Base-by-base conservation (phyloP, 306 rosid genomes). In the Psophocarpus tetragonolobus region DNA sequence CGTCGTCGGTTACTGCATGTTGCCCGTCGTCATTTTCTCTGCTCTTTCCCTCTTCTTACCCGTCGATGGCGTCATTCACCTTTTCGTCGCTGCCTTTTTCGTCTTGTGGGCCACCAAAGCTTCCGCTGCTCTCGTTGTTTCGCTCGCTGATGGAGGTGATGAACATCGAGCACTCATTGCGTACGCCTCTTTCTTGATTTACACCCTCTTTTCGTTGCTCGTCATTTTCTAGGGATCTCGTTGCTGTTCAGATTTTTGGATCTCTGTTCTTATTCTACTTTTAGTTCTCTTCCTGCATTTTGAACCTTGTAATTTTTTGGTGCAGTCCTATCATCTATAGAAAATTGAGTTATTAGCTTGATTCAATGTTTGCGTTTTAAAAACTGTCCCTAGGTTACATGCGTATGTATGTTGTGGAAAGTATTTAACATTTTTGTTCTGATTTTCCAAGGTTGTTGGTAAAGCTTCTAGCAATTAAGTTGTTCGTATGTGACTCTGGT, bases 111-210 rank as follows among this genome's bases (percentile, higher is more conserved):
- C 98, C 8, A 90, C 97, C 15, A 88, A 94, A 86, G 94, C 86
- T 72, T 90, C 93, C 20, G 85, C 99, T 13, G 91, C 86, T 3
- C 97, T 92, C 10, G 86, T 91, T 76, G 93, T 89, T 7, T 87
- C 90, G 23, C 93, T 96, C 6, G 93, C 94, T 0, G 99, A 96
- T 58, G 98, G 99, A 0, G 98, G 93, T 2, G 97, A 96, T 8
- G 98, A 91, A 83, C 99, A 96, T 75, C 94, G 94, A 0, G 98
- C 93, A 10, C 78, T 96, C 85, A 87, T 96, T 63, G 94, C 99
- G 88, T 96, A 96, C 78, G 94, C 94, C 0, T 89, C 97, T 81
- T 90, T 96, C 86, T 85, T 96, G 96, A 96, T 96, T 84, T 96
- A 90, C 86, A 86, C 97, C 68, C 87, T 96, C 71, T 96, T 96